Base-by-base conservation (phyloP, 2,329 filamentous ascomycete species). In the Botrytis aclada region DNA sequence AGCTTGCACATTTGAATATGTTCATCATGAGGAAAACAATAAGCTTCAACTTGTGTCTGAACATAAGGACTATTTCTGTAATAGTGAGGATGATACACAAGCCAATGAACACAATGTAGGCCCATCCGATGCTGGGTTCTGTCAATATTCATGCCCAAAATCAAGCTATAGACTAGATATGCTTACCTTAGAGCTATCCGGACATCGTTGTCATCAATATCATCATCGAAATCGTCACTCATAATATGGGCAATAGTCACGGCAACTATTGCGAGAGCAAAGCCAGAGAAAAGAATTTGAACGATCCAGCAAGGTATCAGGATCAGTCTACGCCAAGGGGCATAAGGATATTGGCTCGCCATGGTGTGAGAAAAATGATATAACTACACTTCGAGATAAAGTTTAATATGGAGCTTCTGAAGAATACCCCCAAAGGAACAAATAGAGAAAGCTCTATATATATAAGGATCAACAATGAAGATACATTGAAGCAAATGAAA, bases 51-150 rank as follows among this genome's bases (percentile, higher is more conserved):
- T 74, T 78, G 37, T 73, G 74, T 29, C 74, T 61, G 5, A 76
- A 74, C 1, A 80, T 63, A 20, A 79, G 72, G 12, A 80, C 61
- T n/a, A 79, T 78, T 45, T 79, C 78, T 3, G 71, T 67, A 20
- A 79, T 73, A 10, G 77, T 77, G 61, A 78, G 70, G 29, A 77
- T 58, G 1, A 79, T 63, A 47, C 75, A 78, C 32, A 76, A 12
- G 25, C 32, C 63, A 14, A 39, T 47, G 34, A 72, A 72, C 2
- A 60, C 10, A 34, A 72, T 56, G 34, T 72, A 61, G 9, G 69
- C 22, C 39, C 32, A 60, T 34, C 25, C 70, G 18, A 72, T 69
- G 39, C 70, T 72, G 51, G 16, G 10, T 25, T 22, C 37, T 25
- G 41, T 72, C 54, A 72, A 54, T n/a, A 43, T 12, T 14, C n/a